Conservation (phyloP, 495 filamentous ascomycete species). For the Penicillium longicatenatum region DNA sequence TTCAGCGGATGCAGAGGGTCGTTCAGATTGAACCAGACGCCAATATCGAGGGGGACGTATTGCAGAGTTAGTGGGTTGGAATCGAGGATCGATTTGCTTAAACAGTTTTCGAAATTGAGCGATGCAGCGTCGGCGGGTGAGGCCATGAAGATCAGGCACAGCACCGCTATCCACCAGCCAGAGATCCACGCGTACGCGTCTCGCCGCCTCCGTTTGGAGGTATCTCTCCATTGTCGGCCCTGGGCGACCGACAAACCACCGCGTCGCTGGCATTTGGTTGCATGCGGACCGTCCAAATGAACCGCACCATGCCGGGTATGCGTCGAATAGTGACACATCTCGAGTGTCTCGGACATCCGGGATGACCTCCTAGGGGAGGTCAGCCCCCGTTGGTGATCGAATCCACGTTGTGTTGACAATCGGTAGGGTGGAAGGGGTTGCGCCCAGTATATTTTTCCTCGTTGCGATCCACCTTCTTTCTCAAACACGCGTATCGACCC, state of each 20-base stretch:
- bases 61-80: constrained; percentile 65
- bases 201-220: constrained; percentile 12
- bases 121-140: constrained; percentile 53
- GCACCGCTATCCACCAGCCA: constrained; percentile 23
- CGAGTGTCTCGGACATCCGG: constrained; percentile 32
- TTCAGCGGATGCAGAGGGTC: constrained; percentile 66
- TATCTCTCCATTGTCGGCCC: constrained; percentile 29
- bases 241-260: constrained; percentile 12
- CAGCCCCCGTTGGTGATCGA: constrained; percentile 45
- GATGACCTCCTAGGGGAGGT: constrained; percentile 53
- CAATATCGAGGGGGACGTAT: constrained; percentile 72
- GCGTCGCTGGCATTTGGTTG: constrained; percentile 11
- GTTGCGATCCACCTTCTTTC: constrained; percentile 3
- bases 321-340: constrained; percentile 38
- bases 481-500: not conserved
- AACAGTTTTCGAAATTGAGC: constrained; percentile 82
- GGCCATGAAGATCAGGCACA: constrained; percentile 25
- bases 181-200: constrained; percentile 15
- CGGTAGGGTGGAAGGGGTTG: constrained; percentile 13
- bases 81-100: constrained; percentile 59
- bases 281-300: constrained; percentile 6
- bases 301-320: constrained; percentile 12
- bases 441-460: constrained; percentile 4
- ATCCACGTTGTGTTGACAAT: constrained; percentile 46
- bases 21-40: constrained; percentile 68